Evolutionary conservation across 1,284 basidiomycete species (phyloP), one percentile per base, ranked within the genome.

Genomic region (Heliocybe sulcata): DNA sequence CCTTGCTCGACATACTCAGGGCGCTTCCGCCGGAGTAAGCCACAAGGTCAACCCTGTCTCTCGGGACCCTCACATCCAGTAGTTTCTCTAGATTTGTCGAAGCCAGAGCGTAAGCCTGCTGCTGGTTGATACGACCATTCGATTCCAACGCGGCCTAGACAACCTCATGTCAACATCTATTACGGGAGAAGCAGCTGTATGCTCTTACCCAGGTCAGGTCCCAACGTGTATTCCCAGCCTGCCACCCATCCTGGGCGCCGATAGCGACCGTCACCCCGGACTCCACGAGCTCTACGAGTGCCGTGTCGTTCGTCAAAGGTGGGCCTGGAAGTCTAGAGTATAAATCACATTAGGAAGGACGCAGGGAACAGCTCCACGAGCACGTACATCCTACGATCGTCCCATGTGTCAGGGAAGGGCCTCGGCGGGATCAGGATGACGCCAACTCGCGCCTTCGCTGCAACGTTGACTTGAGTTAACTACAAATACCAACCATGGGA

Each of bases 211-310:
- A 81, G 29, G 74, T 77, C 6, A 77, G 69, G 59, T 85, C 82
- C 61, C 80, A 81, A 2, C 82, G 70, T 0, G 79, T 72, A 38
- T 78, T 77, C 2, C 73, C 65, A 0, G 77, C 77, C 57, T 76
- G 70, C 73, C 77, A 81, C 26, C 72, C 69, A 20, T 77, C 75
- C 27, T 65, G 60, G 12, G 77, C 69, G 20, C 81, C 82, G 8
- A 86, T 58, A 0, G 74, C 84, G 23, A 85, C 77, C 1, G 70
- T 75, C 19, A 86, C 80, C 19, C 77, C 77, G 23, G 75, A 71
- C 6, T 68, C 63, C 19, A 77, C 62, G 14, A 86, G 70, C 29
- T 68, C 72, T 1, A 72, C 67, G 23, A 82, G 67, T 1, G 79
- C 70, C 0, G 75, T 80, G 14, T 77, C 71, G 23, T 73, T 68